These are phyloP conservation scores for Alternaria sp. DNA, from an alignment of 2,329 filamentous ascomycete genomes.

Conservation along the genomic window DNA sequence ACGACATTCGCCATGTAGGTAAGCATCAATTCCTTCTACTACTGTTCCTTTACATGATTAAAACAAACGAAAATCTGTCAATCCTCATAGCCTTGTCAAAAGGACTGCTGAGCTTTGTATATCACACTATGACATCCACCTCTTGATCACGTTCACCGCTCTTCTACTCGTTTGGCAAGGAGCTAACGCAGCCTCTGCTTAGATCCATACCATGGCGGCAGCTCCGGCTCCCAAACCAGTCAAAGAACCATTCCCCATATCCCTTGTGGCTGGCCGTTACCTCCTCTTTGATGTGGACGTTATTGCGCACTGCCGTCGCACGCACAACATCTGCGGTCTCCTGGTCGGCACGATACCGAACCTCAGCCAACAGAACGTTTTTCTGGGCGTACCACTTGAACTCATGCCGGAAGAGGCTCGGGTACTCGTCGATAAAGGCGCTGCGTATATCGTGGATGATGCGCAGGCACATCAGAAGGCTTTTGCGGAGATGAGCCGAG, in stretches of 20 bases:
- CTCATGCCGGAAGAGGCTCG: conserved; percentile 90
- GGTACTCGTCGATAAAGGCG: conserved; percentile 78
- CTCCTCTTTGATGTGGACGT: conserved; percentile 88
- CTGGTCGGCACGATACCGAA: conserved; percentile 89
- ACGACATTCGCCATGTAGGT: background rate
- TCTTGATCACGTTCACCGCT: conserved; percentile 11
- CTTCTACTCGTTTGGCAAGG: conserved; percentile 18
- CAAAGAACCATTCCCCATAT: conserved; percentile 76
- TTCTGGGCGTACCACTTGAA: conserved; percentile 87
- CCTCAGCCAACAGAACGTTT: conserved; percentile 93
- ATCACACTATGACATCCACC: conserved; percentile 21
- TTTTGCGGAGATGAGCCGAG: conserved; percentile 66
- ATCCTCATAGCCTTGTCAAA: conserved; percentile 63
- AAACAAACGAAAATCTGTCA: conserved; percentile 68
- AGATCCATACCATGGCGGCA: conserved; percentile 43
- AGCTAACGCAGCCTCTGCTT: conserved; percentile 30
- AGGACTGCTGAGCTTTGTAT: no score
- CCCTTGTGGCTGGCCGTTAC: conserved; percentile 80
- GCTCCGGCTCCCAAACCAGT: conserved; percentile 42
- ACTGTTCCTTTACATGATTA: background rate
- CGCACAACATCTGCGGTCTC: conserved; percentile 85
- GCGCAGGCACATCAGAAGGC: conserved; percentile 71
- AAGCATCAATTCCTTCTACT: background rate
- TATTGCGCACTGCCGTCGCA: conserved; percentile 78
- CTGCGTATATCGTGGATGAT: conserved; percentile 85